These are phyloP conservation scores for Neurospora terricola DNA, from an alignment of 495 filamentous ascomycete species.

Conservation along the genomic window DNA sequence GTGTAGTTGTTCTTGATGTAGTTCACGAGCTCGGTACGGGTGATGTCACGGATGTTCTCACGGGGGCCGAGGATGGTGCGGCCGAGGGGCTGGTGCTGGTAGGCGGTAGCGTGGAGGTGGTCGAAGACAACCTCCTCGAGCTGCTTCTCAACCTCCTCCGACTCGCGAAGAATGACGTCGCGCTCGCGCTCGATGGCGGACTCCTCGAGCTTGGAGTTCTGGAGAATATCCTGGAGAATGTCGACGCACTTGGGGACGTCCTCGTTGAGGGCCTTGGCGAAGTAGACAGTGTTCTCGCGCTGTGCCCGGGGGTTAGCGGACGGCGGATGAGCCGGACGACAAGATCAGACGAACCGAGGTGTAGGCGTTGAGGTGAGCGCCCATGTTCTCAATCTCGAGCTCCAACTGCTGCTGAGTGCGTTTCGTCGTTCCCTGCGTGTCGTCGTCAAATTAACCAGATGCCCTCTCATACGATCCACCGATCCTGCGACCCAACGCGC, in stretches of 20 bases:
- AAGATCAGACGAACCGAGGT: constrained; percentile 69
- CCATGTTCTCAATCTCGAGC: constrained; percentile 99
- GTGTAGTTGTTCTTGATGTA: constrained; percentile 99
- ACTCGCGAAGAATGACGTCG: constrained; percentile 95
- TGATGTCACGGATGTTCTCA: constrained; percentile 96
- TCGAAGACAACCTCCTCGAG: constrained; percentile 99
- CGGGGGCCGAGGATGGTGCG: constrained; percentile 96
- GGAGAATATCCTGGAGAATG: constrained; percentile 97
- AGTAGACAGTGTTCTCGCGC: constrained; percentile 99
- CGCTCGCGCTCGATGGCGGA: constrained; percentile 91
- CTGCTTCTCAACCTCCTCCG: constrained; percentile 99
- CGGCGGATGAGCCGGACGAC: constrained; percentile 9
- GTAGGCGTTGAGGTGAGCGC: constrained; percentile 97
- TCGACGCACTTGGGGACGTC: constrained; percentile 93
- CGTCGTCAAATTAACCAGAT: background rate
- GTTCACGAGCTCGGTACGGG: constrained; percentile 74
- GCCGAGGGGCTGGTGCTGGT: constrained; percentile 88
- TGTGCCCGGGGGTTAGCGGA: constrained; percentile 35
- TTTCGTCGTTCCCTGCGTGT: constrained; percentile 68
- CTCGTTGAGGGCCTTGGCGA: constrained; percentile 96
- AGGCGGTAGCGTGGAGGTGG: constrained; percentile 96
- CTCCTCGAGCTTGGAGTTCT: constrained; percentile 94
- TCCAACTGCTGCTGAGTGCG: constrained; percentile 92
- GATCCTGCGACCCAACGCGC: background rate
- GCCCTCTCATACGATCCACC: background rate